Base-by-base conservation (phyloP, 306 rosid species). In the Begonia masoniana region DNA sequence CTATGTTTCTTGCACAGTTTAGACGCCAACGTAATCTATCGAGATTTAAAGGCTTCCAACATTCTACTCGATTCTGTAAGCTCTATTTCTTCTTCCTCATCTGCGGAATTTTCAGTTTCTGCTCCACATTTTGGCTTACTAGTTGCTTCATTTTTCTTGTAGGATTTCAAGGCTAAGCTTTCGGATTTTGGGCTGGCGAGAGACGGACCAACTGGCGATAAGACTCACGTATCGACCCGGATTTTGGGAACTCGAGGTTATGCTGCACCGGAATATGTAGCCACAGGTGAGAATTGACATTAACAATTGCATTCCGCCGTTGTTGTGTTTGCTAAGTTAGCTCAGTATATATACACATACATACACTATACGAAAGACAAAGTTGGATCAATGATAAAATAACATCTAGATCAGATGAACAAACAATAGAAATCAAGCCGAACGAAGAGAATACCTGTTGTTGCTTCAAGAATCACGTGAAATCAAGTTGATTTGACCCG, bases 141-240 rank as follows among this genome's bases (percentile, higher is more conserved):
- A 7, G 39, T 7, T 31, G 35, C 39, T 6, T 31, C 39, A 31
- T 31, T 47, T 31, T 41, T 56, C 60, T 15, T 66, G 63, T 16
- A 91, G 97, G 91, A 83, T 55, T 91, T 91, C 78, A 85, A 61
- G 48, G 79, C 91, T 3, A 83, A 75, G 63, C 94, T 91, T 58
- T 91, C 95, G 1, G 97, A 85, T 78, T 91, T 91, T 39, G 95
- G 97, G 42, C 76, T 91, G 66, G 97, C 97, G 62, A 91, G 95
- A 63, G 97, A 91, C 62, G 95, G 95, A n/a, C 95, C 95, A 9
- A 91, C 94, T 1, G 95, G 97, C 52, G 97, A 91, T 48, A 85
- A 85, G 54, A 85, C 97, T 70, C 97, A 91, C 45, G 97, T 91
- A 47, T 91, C 97, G 9, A 91, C 97, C 59, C 60, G 95, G 76